phyloP scores from a whole-genome alignment of 805 yeast genomes.

The Candida dajiaensis region DNA sequence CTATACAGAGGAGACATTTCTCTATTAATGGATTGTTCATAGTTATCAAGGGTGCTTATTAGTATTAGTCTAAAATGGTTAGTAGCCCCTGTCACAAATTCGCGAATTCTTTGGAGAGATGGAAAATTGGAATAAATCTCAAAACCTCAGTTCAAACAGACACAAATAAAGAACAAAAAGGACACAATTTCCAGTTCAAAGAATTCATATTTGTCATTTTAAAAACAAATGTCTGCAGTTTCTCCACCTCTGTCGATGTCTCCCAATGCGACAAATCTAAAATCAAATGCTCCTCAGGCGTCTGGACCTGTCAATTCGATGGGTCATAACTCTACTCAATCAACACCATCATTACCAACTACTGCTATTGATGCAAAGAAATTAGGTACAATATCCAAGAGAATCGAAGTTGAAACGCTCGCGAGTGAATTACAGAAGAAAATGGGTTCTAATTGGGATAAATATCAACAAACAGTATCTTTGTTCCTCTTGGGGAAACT shows the following conservation, averaged over 20 bases:
- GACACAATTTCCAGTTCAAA: too few species aligned
- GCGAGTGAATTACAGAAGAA: slow-evolving; percentile 68
- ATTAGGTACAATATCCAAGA: slow-evolving; percentile 10
- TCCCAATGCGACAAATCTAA: background rate
- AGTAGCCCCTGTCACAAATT: too few species aligned
- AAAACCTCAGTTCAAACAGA: too few species aligned
- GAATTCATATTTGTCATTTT: too few species aligned
- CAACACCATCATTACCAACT: background rate
- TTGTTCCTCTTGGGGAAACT: slow-evolving; percentile 73
- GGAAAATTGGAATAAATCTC: too few species aligned
- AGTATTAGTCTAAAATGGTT: too few species aligned
- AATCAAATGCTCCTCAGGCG: background rate
- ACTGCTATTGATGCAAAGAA: background rate
- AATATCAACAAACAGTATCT: slow-evolving; percentile 74
- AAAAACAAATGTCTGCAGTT: background rate
- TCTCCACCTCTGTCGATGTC: background rate
- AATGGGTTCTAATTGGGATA: slow-evolving; percentile 75
- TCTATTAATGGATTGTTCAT: too few species aligned
- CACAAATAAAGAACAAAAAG: too few species aligned
- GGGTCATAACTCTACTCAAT: background rate
- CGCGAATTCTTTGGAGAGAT: too few species aligned
- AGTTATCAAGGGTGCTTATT: too few species aligned
- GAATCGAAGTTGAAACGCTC: slow-evolving; percentile 58
- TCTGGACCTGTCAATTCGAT: background rate
- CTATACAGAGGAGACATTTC: too few species aligned